phyloP scores from a whole-genome alignment of 2,329 filamentous ascomycete genomes.

The Aspergillus felis region DNA sequence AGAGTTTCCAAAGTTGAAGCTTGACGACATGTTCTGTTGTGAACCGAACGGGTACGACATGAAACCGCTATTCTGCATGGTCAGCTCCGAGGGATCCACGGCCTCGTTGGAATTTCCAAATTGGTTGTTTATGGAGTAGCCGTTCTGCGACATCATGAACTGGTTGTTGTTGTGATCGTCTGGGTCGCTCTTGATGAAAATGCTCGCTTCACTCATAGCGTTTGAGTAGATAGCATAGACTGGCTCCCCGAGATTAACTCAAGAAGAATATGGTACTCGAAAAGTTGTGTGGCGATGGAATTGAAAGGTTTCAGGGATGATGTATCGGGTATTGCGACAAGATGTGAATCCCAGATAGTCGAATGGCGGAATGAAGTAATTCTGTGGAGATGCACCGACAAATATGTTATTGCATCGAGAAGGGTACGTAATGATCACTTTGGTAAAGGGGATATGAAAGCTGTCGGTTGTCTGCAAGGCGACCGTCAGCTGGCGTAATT shows the following conservation, averaged over 20 bases:
- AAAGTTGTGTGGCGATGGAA: neutral
- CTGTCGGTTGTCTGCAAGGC: neutral
- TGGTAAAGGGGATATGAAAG: neutral
- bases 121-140: conserved; percentile 52
- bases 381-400: neutral
- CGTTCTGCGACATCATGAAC: conserved; percentile 48
- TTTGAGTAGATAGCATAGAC: neutral
- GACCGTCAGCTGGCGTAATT: neutral
- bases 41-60: conserved; percentile 57
- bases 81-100: conserved; percentile 82
- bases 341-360: neutral
- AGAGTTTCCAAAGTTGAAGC: conserved; percentile 73
- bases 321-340: neutral
- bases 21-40: conserved; percentile 62
- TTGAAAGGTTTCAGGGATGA: neutral
- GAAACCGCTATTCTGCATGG: conserved; percentile 57
- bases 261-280: neutral
- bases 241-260: neutral
- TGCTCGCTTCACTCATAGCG: conserved; percentile 53
- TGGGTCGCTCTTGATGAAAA: conserved; percentile 66
- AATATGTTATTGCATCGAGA: neutral
- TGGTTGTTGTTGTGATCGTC: conserved; percentile 57
- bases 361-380: neutral
- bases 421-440: neutral
- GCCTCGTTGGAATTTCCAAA: conserved; percentile 54